Evolutionary conservation across 306 rosid species (phyloP).

Genomic region (Senna siamea): DNA sequence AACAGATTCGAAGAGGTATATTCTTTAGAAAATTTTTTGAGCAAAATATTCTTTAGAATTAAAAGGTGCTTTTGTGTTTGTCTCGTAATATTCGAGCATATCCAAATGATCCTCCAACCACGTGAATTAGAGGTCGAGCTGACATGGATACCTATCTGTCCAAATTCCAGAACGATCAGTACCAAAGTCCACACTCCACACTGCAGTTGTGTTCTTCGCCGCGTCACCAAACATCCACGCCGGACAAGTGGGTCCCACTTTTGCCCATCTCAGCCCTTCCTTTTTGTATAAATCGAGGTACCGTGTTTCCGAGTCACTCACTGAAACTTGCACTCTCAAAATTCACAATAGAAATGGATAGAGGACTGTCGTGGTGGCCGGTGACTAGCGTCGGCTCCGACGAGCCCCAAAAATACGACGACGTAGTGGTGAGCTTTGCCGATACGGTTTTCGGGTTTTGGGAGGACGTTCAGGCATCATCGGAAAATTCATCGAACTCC

Average conservation of each 20-base stretch:
- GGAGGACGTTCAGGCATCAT: conserved; percentile 44
- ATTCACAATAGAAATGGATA: conserved; percentile 6
- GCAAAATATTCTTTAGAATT: too few relatives aligned
- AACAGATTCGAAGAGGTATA: too few relatives aligned
- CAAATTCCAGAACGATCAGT: neutral
- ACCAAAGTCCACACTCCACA: neutral
- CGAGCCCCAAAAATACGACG: conserved; percentile 17
- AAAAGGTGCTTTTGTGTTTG: neutral
- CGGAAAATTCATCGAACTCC: conserved; percentile 52
- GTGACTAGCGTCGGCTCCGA: conserved; percentile 37
- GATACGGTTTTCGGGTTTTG: conserved; percentile 64
- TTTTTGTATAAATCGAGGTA: neutral
- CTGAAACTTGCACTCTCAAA: too few relatives aligned
- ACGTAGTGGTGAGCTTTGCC: conserved; percentile 41
- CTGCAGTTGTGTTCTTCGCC: neutral
- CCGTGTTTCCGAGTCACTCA: neutral
- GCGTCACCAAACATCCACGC: neutral
- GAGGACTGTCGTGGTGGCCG: conserved; percentile 3
- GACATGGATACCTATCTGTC: neutral
- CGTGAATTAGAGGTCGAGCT: neutral
- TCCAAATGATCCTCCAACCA: neutral
- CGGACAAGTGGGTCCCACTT: neutral
- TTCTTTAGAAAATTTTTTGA: too few relatives aligned
- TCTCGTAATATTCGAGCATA: neutral
- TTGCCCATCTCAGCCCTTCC: neutral